phyloP scores from a whole-genome alignment of 164 flowering plant species.

The Litsea cubeba region DNA sequence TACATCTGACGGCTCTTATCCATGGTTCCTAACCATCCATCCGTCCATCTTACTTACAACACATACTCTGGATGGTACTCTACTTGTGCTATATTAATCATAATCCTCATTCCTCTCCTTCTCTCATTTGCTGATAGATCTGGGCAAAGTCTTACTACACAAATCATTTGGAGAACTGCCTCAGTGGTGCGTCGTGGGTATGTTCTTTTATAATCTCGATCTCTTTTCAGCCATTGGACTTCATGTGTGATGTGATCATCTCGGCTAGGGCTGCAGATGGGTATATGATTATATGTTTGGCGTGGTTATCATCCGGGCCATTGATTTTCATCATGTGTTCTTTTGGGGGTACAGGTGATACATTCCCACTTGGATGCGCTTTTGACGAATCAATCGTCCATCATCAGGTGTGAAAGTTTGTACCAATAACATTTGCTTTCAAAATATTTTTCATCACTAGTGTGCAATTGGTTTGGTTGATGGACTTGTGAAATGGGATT shows the following conservation, averaged over 20 bases:
- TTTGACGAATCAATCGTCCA: conserved; percentile 62
- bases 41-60: too few relatives aligned
- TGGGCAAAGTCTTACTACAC: conserved; percentile 39
- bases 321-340: too few relatives aligned
- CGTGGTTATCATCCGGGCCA: too few relatives aligned
- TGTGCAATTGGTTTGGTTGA: not conserved
- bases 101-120: not conserved
- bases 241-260: not conserved
- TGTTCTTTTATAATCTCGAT: not conserved
- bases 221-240: not conserved
- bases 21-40: conserved; percentile 27
- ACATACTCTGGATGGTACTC: too few relatives aligned
- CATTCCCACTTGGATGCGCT: conserved; percentile 73
- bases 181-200: conserved; percentile 43
- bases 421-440: not conserved
- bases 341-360: conserved; percentile 41
- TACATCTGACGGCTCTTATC: conserved; percentile 42
- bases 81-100: too few relatives aligned
- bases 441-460: not conserved
- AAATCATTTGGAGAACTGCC: conserved; percentile 31
- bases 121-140: conserved; percentile 16
- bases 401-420: conserved; percentile 38
- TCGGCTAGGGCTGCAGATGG: not conserved
- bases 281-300: too few relatives aligned
- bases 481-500: not conserved